These are phyloP conservation scores for Crassisporium funariophilum DNA, from an alignment of 768 basidiomycete genomes.

Conservation along the genomic window DNA sequence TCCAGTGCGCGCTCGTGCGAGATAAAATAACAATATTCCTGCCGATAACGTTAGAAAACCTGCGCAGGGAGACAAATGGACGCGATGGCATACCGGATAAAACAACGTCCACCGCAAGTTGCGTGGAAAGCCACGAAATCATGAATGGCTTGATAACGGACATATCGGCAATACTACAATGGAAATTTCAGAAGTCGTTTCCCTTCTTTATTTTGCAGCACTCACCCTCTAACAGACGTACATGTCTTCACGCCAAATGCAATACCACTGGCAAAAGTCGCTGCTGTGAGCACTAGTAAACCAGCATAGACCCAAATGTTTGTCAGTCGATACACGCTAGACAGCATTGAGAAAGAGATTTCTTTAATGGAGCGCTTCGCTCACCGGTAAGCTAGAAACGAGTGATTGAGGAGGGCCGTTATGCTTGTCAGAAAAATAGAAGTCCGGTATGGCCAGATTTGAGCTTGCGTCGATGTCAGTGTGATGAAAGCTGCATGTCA, in stretches of 20 bases:
- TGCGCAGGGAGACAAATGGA: not conserved
- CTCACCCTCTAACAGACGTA: conserved; percentile 8
- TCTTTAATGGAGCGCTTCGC: conserved; percentile 17
- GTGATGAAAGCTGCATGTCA: not conserved
- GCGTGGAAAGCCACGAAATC: conserved; percentile 9
- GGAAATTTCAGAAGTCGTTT: not conserved
- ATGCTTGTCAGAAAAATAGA: conserved; percentile 46
- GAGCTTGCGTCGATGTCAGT: conserved; percentile 25
- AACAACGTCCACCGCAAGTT: conserved; percentile 9
- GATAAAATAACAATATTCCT: conserved; percentile 25
- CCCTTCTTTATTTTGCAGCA: not conserved
- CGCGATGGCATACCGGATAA: not conserved
- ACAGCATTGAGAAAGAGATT: conserved; percentile 11
- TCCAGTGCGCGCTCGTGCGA: conserved; percentile 45
- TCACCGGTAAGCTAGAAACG: conserved; percentile 45
- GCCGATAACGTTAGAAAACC: not conserved
- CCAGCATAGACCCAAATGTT: conserved; percentile 21
- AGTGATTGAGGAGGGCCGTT: conserved; percentile 48
- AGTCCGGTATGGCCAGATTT: conserved; percentile 49
- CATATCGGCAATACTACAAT: conserved; percentile 9
- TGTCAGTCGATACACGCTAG: no score
- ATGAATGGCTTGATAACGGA: conserved; percentile 5
- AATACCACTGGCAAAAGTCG: conserved; percentile 35
- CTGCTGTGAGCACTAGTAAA: conserved; percentile 23
- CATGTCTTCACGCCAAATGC: conserved; percentile 22